Conservation (phyloP, 139 green algal genomes). For the Chlamydomonas sp. region DNA sequence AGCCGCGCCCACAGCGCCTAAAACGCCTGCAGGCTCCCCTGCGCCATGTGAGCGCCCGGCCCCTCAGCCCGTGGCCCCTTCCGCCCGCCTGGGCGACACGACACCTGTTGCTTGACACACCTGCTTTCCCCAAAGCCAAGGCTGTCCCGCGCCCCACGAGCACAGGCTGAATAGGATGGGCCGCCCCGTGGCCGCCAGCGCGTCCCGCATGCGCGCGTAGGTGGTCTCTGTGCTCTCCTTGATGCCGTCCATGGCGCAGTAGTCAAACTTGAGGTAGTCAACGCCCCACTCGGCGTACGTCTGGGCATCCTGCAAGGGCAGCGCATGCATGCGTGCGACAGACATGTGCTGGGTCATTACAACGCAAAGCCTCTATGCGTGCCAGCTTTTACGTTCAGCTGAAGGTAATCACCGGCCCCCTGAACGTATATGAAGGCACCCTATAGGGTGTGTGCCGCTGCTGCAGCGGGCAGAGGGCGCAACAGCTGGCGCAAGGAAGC, state of each 20-base stretch:
- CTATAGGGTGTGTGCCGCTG: too few relatives aligned
- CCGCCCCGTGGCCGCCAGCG: conserved; percentile 71
- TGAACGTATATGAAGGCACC: too few relatives aligned
- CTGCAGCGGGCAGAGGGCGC: too few relatives aligned
- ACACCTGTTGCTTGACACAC: conserved; percentile 23
- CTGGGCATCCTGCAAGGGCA: conserved; percentile 61
- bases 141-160: conserved; percentile 74
- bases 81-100: too few relatives aligned
- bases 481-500: too few relatives aligned
- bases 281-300: conserved; percentile 81
- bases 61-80: neutral
- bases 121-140: conserved; percentile 74
- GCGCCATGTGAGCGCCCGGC: neutral
- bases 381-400: too few relatives aligned
- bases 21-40: neutral
- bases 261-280: conserved; percentile 85
- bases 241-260: conserved; percentile 58
- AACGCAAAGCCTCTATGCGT: too few relatives aligned
- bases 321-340: neutral
- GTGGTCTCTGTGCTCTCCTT: conserved; percentile 35
- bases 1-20: neutral
- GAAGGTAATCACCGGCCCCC: too few relatives aligned
- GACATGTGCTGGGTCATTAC: too few relatives aligned
- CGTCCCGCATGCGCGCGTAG: conserved; percentile 75
- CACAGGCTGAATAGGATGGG: conserved; percentile 81